Conservation (phyloP, 306 rosid genomes). For the Lithocarpus polystachyus region DNA sequence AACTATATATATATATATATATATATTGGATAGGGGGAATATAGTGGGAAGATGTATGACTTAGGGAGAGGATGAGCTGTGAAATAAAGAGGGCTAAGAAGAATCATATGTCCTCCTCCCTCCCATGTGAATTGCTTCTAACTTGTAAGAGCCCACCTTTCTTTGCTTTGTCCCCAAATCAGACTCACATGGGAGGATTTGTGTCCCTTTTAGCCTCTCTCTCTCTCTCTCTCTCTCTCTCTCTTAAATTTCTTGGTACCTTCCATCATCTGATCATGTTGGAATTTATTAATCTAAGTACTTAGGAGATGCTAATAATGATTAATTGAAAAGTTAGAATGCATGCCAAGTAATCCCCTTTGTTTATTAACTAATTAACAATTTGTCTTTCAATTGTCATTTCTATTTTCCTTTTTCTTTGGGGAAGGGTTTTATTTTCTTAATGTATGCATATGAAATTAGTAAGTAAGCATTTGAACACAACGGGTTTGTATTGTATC, state of each 20-base stretch:
- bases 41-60: constrained; percentile 32
- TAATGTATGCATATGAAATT: not conserved
- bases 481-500: not conserved
- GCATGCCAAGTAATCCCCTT: constrained; percentile 35
- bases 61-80: constrained; percentile 70
- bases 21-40: not conserved
- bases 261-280: constrained; percentile 47
- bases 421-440: not conserved
- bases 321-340: constrained; percentile 47
- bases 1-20: constrained; percentile 10
- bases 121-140: constrained; percentile 80
- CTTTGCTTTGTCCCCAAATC: constrained; percentile 77
- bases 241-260: constrained; percentile 20
- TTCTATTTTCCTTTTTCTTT: not conserved
- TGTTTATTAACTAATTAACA: constrained; percentile 21
- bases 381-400: constrained; percentile 4
- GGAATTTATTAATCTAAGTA: constrained; percentile 35
- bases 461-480: not conserved
- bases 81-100: constrained; percentile 36
- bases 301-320: constrained; percentile 56
- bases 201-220: constrained; percentile 26
- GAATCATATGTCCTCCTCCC: constrained; percentile 57
- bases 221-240: constrained; percentile 25
- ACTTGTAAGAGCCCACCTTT: constrained; percentile 50
- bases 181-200: constrained; percentile 66